Evolutionary conservation across 345 rosid genomes (phyloP), one percentile per base, ranked within the genome.

Genomic region (Euphorbia lathyris): DNA sequence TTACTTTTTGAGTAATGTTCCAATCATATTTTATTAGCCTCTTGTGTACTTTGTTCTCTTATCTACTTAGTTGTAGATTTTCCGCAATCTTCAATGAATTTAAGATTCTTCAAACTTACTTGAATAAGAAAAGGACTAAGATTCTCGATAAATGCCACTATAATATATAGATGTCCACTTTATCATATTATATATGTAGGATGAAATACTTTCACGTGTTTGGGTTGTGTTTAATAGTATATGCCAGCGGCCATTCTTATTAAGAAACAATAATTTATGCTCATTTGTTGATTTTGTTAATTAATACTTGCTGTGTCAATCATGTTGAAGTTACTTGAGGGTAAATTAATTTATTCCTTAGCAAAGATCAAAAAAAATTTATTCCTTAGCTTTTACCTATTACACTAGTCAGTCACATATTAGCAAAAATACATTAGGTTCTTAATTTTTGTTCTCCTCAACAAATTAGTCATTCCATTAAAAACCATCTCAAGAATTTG

Each of bases 1-100:
- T 27, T 70, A 59, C 80, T 77, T 80, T 83, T 83, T 65, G 20
- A 40, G 53, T 43, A 71, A 72, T 78, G 59, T 43, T 58, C 51
- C 74, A 56, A 58, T 43, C 57, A 26, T 75, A 66, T 65, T 74
- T 51, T 72, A 74, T 53, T 42, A 16, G 66, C 58, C 29, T 58
- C 22, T 1, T 34, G 32, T 74, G 58, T 57, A 9, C 58, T 71
- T 68, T 75, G 5, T 59, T 68, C 30, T 42, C 66, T 69, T 27
- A 9, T 45, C 17, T 53, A 63, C 72, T 69, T 22, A 34, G 67
- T 55, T 59, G 67, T 72, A 42, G 67, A 42, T 69, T 71, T 23
- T 72, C 45, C 58, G 14, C 27, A 60, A 11, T 63, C 71, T 57
- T 67, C 47, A 40, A 51, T 48, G 45, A 43, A 77, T 51, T n/a